phyloP scores from a whole-genome alignment of 2,329 filamentous ascomycete species.

The Botrytis squamosa region DNA sequence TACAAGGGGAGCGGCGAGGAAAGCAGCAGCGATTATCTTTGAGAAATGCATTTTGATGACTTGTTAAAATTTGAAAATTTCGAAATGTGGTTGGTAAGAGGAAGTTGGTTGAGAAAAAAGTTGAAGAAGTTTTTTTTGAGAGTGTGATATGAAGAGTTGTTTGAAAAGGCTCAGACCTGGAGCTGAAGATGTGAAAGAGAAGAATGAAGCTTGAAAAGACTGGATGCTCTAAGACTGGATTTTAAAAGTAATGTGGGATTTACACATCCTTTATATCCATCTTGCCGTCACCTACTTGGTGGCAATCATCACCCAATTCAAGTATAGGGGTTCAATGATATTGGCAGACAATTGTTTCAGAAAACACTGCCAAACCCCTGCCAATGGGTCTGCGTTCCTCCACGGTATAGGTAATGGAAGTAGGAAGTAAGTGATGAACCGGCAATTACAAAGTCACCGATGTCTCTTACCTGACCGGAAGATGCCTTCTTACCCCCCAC shows the following conservation, averaged over 20 bases:
- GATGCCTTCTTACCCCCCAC: neutral
- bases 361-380: neutral
- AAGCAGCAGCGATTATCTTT: constrained; percentile 12
- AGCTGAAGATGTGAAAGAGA: constrained; percentile 11
- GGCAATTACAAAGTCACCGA: neutral
- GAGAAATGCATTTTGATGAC: constrained; percentile 15
- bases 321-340: neutral
- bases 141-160: constrained; percentile 11
- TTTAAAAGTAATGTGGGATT: neutral
- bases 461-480: neutral
- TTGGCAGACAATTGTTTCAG: constrained; percentile 1
- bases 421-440: neutral
- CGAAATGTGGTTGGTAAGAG: neutral
- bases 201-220: constrained; percentile 16
- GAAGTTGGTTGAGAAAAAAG: neutral
- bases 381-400: neutral
- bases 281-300: neutral
- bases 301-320: neutral
- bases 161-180: constrained; percentile 19
- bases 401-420: neutral
- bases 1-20: constrained; percentile 9
- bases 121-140: constrained; percentile 1
- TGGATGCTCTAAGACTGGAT: constrained; percentile 18
- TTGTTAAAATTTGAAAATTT: neutral
- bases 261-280: constrained; percentile 4